phyloP scores from a whole-genome alignment of 768 basidiomycete species.

The Mycena alexandri region DNA sequence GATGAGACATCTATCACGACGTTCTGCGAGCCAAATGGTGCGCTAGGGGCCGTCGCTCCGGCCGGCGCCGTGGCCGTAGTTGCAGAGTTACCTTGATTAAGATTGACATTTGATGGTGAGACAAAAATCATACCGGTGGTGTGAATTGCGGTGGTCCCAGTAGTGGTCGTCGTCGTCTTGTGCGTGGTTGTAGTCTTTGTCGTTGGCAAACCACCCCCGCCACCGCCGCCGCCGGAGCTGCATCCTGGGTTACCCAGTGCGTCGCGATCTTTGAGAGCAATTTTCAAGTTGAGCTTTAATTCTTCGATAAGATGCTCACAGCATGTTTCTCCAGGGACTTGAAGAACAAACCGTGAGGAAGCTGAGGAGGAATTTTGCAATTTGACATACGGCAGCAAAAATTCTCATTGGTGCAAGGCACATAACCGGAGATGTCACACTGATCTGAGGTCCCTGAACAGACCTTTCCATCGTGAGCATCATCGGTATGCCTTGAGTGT shows the following conservation, averaged over 20 bases:
- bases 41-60: too few species aligned
- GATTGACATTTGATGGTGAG: neutral
- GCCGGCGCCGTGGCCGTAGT: neutral
- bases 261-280: conserved; percentile 3
- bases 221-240: neutral
- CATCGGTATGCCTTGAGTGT: neutral
- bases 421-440: conserved; percentile 8
- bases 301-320: neutral
- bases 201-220: conserved; percentile 8
- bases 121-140: neutral
- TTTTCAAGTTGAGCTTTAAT: too few species aligned
- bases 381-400: conserved; percentile 24
- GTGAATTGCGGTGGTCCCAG: too few species aligned
- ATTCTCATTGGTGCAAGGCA: conserved; percentile 16
- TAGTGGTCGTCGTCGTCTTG: too few species aligned
- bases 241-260: conserved; percentile 1
- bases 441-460: neutral
- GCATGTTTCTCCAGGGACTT: conserved; percentile 16
- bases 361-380: too few species aligned
- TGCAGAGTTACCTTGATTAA: neutral
- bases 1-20: conserved; percentile 8
- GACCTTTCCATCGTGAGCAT: neutral
- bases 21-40: too few species aligned
- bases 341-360: too few species aligned
- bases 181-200: neutral